Base-by-base conservation (phyloP, 108 stramenopile genomes). In the Cyclostephanos invisitatus region DNA sequence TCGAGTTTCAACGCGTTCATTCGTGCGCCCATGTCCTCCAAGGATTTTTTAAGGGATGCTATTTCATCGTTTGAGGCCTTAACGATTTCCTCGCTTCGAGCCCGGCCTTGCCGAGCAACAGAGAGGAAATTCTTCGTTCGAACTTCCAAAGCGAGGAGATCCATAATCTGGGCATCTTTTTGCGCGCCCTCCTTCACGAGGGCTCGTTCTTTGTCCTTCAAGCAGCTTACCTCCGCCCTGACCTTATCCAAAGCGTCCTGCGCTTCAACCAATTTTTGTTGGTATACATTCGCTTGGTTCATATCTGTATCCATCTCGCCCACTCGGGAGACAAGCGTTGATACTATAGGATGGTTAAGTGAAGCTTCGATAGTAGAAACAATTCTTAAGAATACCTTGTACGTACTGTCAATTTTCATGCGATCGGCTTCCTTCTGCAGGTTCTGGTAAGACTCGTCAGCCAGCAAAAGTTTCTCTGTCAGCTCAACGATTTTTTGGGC, bases 51-150 rank as follows among this genome's bases (percentile, higher is more conserved):
- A 9, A 72, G 56, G 2, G 46, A 55, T 5, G 55, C 29, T 20
- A 64, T 29, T 9, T 64, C 58, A 9, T 68, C 72, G 18, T 22
- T 59, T 29, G 60, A 36, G 6, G 25, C 49, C 42, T 74, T 69
- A 18, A 80, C 58, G 25, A 36, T 51, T 17, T 25, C 28, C 36
- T 80, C 79, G 9, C 56, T 67, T 9, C 79, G 72, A 27, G 73
- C 62, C 25, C 63, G 37, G 12, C 72, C 79, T 50, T 74, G 79
- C 46, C 73, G 64, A 22, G 62, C 50, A 11, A 70, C 64, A 21
- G 68, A 69, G 5, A 74, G 55, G 7, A 78, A 48, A 28, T 58
- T 62, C 50, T 78, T 78, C 9, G 77, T 36, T 61, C 77, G 59
- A 6, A 27, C 3, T 21, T 70, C 22, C 27, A 57, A 47, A 20